Conservation (phyloP, 768 basidiomycete species). For the Lentinula edodes region DNA sequence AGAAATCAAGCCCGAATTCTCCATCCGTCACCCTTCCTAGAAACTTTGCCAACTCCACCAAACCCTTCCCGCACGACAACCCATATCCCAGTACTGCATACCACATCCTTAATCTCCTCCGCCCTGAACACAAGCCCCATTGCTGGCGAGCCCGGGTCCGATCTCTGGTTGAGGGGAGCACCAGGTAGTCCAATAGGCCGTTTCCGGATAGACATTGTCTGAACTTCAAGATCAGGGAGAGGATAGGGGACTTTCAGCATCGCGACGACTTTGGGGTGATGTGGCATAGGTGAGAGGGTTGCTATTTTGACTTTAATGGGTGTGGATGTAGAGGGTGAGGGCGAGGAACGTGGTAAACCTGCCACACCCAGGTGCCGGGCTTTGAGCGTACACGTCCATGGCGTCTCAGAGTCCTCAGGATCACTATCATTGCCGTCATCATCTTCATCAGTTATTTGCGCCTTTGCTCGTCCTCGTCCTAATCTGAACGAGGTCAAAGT, state of each 20-base stretch:
- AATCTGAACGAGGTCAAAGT: background rate
- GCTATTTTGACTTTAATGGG: constrained; percentile 62
- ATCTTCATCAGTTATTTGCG: constrained; percentile 12
- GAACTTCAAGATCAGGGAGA: constrained; percentile 76
- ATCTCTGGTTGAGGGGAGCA: constrained; percentile 9
- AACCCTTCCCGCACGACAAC: constrained; percentile 89
- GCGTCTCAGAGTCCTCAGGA: constrained; percentile 94
- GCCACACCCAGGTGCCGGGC: constrained; percentile 37
- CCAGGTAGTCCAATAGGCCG: constrained; percentile 35
- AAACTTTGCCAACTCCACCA: constrained; percentile 80
- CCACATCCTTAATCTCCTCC: constrained; percentile 91
- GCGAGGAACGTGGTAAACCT: background rate
- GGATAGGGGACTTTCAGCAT: constrained; percentile 90
- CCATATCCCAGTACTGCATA: constrained; percentile 87
- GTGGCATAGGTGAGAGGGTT: constrained; percentile 85
- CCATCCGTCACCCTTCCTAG: constrained; percentile 77
- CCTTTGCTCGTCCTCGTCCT: background rate
- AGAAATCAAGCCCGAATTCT: constrained; percentile 50
- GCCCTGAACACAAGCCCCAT: constrained; percentile 65
- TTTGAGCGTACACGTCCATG: constrained; percentile 87
- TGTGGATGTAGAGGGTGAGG: constrained; percentile 3
- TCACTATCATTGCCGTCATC: constrained; percentile 81
- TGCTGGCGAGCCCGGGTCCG: background rate
- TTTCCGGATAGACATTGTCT: constrained; percentile 47
- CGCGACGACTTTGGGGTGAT: constrained; percentile 92